Base-by-base conservation (phyloP, 257 asterid species). In the Solanum etuberosum region DNA sequence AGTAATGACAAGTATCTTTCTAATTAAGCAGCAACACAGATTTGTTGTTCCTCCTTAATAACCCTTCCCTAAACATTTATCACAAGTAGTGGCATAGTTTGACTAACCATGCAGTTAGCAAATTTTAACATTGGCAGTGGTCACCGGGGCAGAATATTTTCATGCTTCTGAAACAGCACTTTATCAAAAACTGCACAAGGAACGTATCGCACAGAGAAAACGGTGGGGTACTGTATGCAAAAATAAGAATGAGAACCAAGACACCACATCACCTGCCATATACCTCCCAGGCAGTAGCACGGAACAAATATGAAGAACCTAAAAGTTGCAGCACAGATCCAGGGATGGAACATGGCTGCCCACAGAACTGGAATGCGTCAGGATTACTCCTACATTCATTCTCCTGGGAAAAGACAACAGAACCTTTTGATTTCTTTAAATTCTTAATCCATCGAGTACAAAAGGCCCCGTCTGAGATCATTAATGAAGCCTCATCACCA, bases 231-330 rank as follows among this genome's bases (percentile, higher is more conserved):
- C 34, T 86, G 16, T 57, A 71, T 71, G 83, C 83, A 86, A 38
- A 67, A 83, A 86, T 25, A 86, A 89, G 71, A 76, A 84, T 80
- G 20, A 27, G 48, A 48, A 42, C 89, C 78, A 29, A 77, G 84
- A 71, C 59, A 82, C 83, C 77, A 84, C 77, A 84, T 93, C 91
- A 96, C 99, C 99, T 94, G 90, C 98, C 99, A 89, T 95, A 96
- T 91, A 92, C 90, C 94, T 97, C 99, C 99, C 99, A 97, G 46
- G 98, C 91, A 93, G 94, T 91, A 86, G 98, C 98, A 77, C 97
- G 99, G 54, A 93, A 94, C 94, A 97, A 90, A 89, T 94, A 95
- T 57, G 98, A 94, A 84, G 99, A 94, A 82, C 99, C 99, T 90
- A 93, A 87, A 83, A 97, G 90, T 85, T 95, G 99, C 90, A 93